Evolutionary conservation across 2,329 filamentous ascomycete species (phyloP).

Genomic region (Talaromyces funiculosus): DNA sequence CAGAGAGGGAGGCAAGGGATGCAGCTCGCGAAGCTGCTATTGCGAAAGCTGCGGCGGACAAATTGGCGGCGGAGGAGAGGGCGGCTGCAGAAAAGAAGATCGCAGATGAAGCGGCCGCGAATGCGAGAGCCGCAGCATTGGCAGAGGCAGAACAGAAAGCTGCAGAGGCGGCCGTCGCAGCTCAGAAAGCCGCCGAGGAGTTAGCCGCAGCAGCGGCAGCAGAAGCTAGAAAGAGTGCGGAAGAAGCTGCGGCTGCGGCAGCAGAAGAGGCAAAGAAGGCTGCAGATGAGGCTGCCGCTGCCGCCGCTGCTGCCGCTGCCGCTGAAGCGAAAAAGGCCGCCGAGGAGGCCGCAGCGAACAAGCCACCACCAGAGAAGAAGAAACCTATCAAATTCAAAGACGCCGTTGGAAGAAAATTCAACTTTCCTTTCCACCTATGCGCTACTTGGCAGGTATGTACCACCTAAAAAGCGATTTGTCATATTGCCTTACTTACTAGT

Average conservation of each 20-base stretch:
- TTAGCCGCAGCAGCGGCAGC: constrained; percentile 31
- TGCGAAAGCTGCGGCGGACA: constrained; percentile 48
- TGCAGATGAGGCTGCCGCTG: constrained; percentile 45
- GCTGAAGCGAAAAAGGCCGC: constrained; percentile 38
- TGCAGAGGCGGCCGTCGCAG: constrained; percentile 40
- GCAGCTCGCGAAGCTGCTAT: constrained; percentile 39
- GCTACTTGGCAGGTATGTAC: constrained; percentile 69
- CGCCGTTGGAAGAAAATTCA: constrained; percentile 84
- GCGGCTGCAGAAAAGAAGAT: constrained; percentile 39
- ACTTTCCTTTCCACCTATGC: constrained; percentile 81
- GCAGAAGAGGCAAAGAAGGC: constrained; percentile 42
- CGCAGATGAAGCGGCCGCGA: constrained; percentile 36
- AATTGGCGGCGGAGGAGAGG: constrained; percentile 29
- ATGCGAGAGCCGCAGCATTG: constrained; percentile 41
- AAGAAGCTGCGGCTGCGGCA: constrained; percentile 46
- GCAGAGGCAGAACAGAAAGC: constrained; percentile 38
- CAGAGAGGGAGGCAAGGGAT: constrained; percentile 37
- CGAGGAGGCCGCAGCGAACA: constrained; percentile 41
- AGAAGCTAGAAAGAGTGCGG: constrained; percentile 42
- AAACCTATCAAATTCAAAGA: constrained; percentile 85
- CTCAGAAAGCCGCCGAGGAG: constrained; percentile 37
- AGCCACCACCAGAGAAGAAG: constrained; percentile 54
- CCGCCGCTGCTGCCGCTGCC: constrained; percentile 23
- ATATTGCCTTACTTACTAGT: constrained; percentile 17
- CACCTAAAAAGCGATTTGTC: not conserved